Evolutionary conservation across 2,329 filamentous ascomycete species (phyloP).

Genomic region (Macrophomina pseudophaseolina): DNA sequence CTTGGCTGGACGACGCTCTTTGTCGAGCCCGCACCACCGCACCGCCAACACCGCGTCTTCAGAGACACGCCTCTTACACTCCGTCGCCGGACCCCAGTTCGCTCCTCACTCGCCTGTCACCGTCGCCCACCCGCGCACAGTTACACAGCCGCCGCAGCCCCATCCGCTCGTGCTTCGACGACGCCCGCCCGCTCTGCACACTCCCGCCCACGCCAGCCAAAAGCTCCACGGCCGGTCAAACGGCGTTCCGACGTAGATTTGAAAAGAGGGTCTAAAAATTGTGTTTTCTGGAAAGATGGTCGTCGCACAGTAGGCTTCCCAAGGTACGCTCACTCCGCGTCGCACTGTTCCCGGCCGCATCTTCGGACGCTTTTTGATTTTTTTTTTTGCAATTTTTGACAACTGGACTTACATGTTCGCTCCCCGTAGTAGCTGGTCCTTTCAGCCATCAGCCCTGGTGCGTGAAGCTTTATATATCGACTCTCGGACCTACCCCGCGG

Average conservation of each 20-base stretch:
- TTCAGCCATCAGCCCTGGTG: conserved; percentile 14
- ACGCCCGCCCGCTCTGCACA: conserved; percentile 22
- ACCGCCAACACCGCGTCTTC: conserved; percentile 20
- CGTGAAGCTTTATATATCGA: conserved; percentile 26
- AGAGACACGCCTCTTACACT: conserved; percentile 25
- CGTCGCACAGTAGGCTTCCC: conserved; percentile 22
- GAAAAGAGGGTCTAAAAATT: conserved; percentile 23
- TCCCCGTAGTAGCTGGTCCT: conserved; percentile 4
- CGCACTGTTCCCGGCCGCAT: conserved; percentile 14
- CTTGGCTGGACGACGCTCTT: conserved; percentile 23
- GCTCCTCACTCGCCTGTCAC: conserved; percentile 10
- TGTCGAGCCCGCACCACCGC: conserved; percentile 25
- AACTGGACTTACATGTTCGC: background rate
- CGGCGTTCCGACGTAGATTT: conserved; percentile 16
- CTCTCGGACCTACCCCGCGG: conserved; percentile 23
- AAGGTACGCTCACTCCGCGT: conserved; percentile 21
- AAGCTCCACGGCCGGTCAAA: conserved; percentile 19
- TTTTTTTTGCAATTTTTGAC: conserved; percentile 12
- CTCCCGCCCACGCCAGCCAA: conserved; percentile 17
- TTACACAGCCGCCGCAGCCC: conserved; percentile 25
- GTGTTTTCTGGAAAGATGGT: conserved; percentile 22
- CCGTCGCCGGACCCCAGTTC: conserved; percentile 6
- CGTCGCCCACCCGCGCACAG: conserved; percentile 8
- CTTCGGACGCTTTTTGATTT: conserved; percentile 9
- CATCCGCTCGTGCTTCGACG: conserved; percentile 25